phyloP scores from a whole-genome alignment of 768 basidiomycete species.

The Russula sp. region DNA sequence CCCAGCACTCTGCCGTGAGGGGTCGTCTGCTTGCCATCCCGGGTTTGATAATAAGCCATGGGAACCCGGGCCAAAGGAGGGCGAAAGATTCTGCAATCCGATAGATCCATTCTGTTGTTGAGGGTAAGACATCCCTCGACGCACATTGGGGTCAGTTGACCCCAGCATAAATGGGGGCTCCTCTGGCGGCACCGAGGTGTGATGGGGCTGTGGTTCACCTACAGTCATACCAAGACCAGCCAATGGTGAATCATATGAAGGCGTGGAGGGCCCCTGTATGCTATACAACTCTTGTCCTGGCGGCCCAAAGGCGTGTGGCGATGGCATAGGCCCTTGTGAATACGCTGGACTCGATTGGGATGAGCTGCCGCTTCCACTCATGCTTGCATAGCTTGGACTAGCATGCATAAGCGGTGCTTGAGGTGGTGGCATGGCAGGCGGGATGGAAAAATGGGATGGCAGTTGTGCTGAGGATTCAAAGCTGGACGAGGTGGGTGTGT shows the following conservation, averaged over 20 bases:
- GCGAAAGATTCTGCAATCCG: conserved; percentile 3
- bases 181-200: conserved; percentile 12
- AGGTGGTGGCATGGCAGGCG: conserved; percentile 14
- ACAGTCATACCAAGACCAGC: neutral
- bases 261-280: conserved; percentile 3
- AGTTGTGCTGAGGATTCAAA: conserved; percentile 3
- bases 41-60: conserved; percentile 3
- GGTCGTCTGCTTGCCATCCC: conserved; percentile 4
- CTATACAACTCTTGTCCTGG: conserved; percentile 7
- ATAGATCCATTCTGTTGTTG: conserved; percentile 10
- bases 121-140: conserved; percentile 2
- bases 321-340: conserved; percentile 15
- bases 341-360: conserved; percentile 19
- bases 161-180: conserved; percentile 9
- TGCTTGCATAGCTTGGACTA: conserved; percentile 15
- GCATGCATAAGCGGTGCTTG: conserved; percentile 10
- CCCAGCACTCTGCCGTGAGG: neutral
- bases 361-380: conserved; percentile 16
- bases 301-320: conserved; percentile 14
- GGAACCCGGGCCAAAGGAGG: neutral
- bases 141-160: neutral
- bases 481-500: neutral
- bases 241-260: conserved; percentile 16
- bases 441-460: neutral
- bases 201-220: conserved; percentile 10